A percentile compares a stretch with the other conserved stretches of the same genome.
phyloP scores from a whole-genome alignment of 208 protist genomes.

The Porcisia hertigi region DNA sequence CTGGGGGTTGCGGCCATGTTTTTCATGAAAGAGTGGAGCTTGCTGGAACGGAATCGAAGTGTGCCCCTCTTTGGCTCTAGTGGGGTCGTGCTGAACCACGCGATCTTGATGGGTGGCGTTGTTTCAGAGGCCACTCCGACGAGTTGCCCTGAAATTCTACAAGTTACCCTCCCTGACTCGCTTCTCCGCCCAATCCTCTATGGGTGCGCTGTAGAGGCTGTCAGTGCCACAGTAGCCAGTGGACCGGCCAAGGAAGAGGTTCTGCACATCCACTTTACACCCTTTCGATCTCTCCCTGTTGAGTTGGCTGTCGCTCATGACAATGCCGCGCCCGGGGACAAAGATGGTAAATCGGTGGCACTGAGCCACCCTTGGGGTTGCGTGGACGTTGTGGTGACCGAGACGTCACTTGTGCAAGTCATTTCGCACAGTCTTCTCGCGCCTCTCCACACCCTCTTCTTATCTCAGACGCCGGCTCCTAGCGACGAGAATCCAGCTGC shows the following conservation, averaged over 20 bases:
- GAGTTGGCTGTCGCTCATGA: conserved; percentile 22
- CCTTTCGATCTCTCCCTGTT: conserved; percentile 23
- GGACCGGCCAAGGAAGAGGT: neutral
- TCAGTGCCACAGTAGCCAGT: neutral
- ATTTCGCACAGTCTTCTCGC: conserved; percentile 5
- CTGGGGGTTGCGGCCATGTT: conserved; percentile 19
- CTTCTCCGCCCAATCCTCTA: conserved; percentile 13
- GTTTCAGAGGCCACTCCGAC: conserved; percentile 7
- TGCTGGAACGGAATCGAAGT: conserved; percentile 25
- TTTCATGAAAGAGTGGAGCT: conserved; percentile 20
- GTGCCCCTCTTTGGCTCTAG: conserved; percentile 28
- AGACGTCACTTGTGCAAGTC: conserved; percentile 18
- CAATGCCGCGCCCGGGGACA: neutral
- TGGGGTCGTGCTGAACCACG: neutral
- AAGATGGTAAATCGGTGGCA: neutral
- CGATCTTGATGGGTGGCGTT: conserved; percentile 20
- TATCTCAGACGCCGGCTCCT: neutral
- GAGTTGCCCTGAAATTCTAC: conserved; percentile 13
- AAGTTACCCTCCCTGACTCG: conserved; percentile 8
- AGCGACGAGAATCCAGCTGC: neutral
- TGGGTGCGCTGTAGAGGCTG: conserved; percentile 23
- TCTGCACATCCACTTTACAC: conserved; percentile 20
- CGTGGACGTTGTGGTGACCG: conserved; percentile 23
- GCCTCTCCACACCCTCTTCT: conserved; percentile 3
- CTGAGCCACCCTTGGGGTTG: conserved; percentile 22